Conservation (phyloP, 2,329 filamentous ascomycete genomes). For the Parasarocladium wereldwijsianum region DNA sequence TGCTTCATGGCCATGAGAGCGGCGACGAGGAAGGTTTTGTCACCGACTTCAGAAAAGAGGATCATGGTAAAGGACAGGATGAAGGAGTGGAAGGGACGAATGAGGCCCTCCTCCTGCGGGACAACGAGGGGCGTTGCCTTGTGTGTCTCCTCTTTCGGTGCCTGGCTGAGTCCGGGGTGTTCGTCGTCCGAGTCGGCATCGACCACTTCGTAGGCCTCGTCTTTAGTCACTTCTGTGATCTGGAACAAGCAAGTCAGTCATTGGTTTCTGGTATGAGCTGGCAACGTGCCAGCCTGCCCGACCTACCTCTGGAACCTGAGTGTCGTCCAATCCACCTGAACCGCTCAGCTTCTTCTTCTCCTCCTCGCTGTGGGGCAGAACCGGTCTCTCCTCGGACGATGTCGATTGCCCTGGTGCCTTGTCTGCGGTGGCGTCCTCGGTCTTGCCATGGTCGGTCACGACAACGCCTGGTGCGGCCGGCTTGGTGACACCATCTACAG, state of each 20-base stretch:
- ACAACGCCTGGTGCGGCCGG: constrained; percentile 46
- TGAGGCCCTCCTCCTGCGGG: constrained; percentile 42
- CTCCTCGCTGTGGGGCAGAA: constrained; percentile 67
- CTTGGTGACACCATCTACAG: constrained; percentile 21
- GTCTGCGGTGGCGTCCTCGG: constrained; percentile 48
- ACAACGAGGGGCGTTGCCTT: constrained; percentile 7
- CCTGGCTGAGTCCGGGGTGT: constrained; percentile 18
- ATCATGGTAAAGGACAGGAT: constrained; percentile 94
- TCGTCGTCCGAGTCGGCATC: constrained; percentile 17
- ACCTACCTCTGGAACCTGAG: constrained; percentile 7
- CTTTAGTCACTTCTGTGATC: constrained; percentile 25
- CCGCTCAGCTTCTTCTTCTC: constrained; percentile 44
- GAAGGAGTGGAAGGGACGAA: constrained; percentile 76
- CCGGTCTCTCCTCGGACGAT: constrained; percentile 72
- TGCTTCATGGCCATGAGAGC: constrained; percentile 99
- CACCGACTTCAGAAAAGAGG: constrained; percentile 86
- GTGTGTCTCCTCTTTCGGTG: constrained; percentile 13
- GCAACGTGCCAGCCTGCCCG: constrained; percentile 14
- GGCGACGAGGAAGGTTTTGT: constrained; percentile 96
- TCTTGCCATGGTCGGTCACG: constrained; percentile 67
- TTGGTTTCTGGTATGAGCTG: too few relatives aligned
- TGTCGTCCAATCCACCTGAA: constrained; percentile 13
- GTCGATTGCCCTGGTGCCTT: constrained; percentile 63
- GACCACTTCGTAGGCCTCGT: constrained; percentile 24
- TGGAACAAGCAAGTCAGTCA: neutral